Evolutionary conservation across 2,329 filamentous ascomycete genomes (phyloP), one percentile per base, ranked within the genome.

Genomic region (Pleomassaria siparia): DNA sequence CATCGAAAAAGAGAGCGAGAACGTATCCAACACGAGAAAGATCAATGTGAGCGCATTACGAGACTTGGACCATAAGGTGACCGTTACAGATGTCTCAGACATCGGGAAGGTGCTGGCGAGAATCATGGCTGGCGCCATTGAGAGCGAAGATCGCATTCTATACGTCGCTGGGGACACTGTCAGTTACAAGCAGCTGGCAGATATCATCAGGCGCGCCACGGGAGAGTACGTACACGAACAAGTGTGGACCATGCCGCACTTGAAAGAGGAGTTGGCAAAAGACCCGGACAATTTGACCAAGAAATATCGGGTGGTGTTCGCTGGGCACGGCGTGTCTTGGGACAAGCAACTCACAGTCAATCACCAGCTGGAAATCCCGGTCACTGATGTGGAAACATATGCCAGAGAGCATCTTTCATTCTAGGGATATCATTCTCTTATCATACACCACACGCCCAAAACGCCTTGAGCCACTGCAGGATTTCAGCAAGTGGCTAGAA

Each of bases 251-350:
- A 47, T 76, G 18, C 67, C 72, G 1, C 58, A 68, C 37, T 62
- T 86, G 55, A 66, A 67, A 53, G 58, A 60, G 5, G 76, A 80
- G 54, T 62, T 85, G 54, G 59, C 57, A 16, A 63, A 65, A 10
- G 74, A 82, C 5, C 76, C 79, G 0, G 69, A 66, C 0, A 74
- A 81, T 56, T 61, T 60, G 2, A 72, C 85, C 59, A 74, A 75
- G 55, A 86, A 81, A 69, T 88, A 88, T 66, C 72, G 80, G 18
- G 71, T 79, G 51, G 78, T 84, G 0, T 87, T 87, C 72, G 82
- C 77, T 45, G 81, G 81, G 0, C 70, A 66, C 7, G 85, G 84
- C 0, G 78, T 86, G 4, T 76, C 75, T 30, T 88, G 85, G 85
- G 74, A 78, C 7, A 69, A 74, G 59, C 63, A 72, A 9, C 60